Percentiles rank a stretch among this genome's conserved stretches.
Evolutionary conservation across 331 rosid species (phyloP).

Genomic region (Rosa hybrid): DNA sequence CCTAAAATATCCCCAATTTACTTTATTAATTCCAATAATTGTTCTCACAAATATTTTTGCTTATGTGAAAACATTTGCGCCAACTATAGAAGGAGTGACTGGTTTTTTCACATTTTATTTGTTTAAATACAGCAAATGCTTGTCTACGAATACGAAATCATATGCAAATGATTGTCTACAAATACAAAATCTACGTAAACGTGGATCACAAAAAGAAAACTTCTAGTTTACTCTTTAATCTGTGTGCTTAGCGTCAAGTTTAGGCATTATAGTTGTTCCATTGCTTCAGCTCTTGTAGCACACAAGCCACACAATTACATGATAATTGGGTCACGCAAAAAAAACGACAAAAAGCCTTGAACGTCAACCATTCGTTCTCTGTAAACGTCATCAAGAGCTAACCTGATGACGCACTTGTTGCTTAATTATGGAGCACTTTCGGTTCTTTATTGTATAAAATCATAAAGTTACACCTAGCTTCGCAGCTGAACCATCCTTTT

Average conservation of each 20-base stretch:
- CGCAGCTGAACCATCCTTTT: neutral
- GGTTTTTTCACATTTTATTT: no score
- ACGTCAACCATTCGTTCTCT: conserved; percentile 10
- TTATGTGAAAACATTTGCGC: no score
- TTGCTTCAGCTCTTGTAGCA: neutral
- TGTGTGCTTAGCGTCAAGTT: neutral
- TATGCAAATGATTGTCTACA: neutral
- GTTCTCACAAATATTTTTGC: no score
- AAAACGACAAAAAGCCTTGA: neutral
- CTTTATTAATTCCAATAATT: no score
- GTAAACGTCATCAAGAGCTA: conserved; percentile 23
- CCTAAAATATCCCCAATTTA: no score
- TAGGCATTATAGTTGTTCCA: neutral
- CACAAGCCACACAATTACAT: neutral
- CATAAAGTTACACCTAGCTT: neutral
- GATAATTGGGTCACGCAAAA: neutral
- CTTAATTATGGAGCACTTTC: conserved; percentile 5
- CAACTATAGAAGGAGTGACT: no score
- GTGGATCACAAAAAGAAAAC: neutral
- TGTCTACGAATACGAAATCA: no score
- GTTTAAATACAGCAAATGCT: no score
- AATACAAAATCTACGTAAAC: neutral
- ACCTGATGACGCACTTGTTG: conserved; percentile 18
- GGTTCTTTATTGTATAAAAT: neutral
- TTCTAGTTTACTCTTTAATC: neutral